Base-by-base conservation (phyloP, 2,329 filamentous ascomycete species). In the Apiospora arundinis region DNA sequence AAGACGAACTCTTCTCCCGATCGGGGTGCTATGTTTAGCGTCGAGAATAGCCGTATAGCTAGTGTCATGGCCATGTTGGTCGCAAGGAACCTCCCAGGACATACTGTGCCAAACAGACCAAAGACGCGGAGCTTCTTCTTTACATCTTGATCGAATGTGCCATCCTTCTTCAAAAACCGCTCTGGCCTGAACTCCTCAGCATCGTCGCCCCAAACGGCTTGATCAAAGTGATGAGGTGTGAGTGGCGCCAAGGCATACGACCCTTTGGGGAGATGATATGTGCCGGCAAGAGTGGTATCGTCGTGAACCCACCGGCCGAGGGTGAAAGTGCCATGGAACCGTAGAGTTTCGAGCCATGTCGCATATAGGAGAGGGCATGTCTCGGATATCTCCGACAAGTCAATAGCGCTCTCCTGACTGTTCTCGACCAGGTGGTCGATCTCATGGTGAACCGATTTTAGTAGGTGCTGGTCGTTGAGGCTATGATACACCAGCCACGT, bases 401-500 rank as follows among this genome's bases (percentile, higher is more conserved):
- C 49, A 5, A 56, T 56, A 12, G 12, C 25, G 4, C 14, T 7
- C 0, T 21, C 16, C 1, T 21, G 0, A 16, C 3, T 16, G 4
- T 56, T 16, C 14, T 9, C 25, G 14, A 4, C 4, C 7, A 56
- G 49, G 1, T 18, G 14, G 4, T 56, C 49, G 25, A 56, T 56
- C 25, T 56, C 49, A 2, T 1, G 25, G 14, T 65, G 63, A 21
- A 73, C 42, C 28, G 16, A n/a, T 1, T 28, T 28, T 52, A 70
- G n/a, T 16, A 63, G 56, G 1, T 46, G 40, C 1, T 68, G 63
- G 40, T 72, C 65, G 48, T 68, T 37, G 4, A 70, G 63, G 4
- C 72, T 28, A 60, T 73, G 72, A 28, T 72, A 69, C 6, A 70
- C 48, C 37, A 70, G 66, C 72, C 72, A 73, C n/a, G 72, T 69